Evolutionary conservation across 78 protist species (phyloP).

Genomic region (slime mould (Dictyostelium discoideum)): DNA sequence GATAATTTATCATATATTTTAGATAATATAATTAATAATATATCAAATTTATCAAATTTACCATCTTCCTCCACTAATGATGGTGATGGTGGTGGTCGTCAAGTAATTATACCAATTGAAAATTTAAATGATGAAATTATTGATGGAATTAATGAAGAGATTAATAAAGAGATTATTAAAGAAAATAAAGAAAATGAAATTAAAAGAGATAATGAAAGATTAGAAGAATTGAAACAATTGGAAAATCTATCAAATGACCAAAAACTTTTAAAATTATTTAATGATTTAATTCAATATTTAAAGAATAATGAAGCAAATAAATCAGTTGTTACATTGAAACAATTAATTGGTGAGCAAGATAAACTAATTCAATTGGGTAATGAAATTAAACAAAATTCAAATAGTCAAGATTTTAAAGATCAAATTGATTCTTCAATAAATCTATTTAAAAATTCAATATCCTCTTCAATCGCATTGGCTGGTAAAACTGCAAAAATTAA

Average conservation of each 20-base stretch:
- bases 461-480: constrained; percentile 8
- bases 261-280: neutral
- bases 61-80: too few species aligned
- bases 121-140: neutral
- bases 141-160: neutral
- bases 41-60: neutral
- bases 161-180: neutral
- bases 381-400: neutral
- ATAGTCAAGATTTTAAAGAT: constrained; percentile 19
- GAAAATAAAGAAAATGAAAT: constrained; percentile 4
- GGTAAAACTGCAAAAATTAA: neutral
- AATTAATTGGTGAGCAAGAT: constrained; percentile 56
- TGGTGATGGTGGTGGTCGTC: too few species aligned
- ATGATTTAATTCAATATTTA: constrained; percentile 18
- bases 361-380: constrained; percentile 14
- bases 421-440: constrained; percentile 35
- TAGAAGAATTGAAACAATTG: constrained; percentile 12
- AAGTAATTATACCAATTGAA: neutral
- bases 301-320: constrained; percentile 21
- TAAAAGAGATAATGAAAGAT: neutral
- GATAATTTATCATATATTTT: neutral
- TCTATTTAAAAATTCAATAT: constrained; percentile 41
- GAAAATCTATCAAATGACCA: neutral
- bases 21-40: neutral
- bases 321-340: constrained; percentile 35